A percentile compares a stretch with the other conserved stretches of the same genome.
phyloP scores from a whole-genome alignment of 1,284 basidiomycete species.

The Cryptococcus deneoformans region DNA sequence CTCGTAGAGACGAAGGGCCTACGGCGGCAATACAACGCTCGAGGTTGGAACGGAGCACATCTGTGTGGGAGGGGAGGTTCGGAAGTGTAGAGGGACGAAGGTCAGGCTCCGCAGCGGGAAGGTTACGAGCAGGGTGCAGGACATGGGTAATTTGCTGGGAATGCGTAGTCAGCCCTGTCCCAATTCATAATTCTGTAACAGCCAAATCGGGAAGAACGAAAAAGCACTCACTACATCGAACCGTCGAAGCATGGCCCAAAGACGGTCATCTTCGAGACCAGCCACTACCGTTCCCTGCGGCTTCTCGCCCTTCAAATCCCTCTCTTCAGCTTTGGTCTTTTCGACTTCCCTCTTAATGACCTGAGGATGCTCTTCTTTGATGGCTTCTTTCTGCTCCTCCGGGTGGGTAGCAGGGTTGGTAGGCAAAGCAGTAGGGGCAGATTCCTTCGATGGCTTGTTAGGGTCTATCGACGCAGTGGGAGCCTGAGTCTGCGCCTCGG shows the following conservation, averaged over 20 bases:
- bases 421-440: constrained; percentile 40
- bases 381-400: constrained; percentile 36
- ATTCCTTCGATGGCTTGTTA: constrained; percentile 27
- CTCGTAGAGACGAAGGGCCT: constrained; percentile 52
- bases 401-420: constrained; percentile 43
- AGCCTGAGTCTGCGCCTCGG: constrained; percentile 5
- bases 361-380: constrained; percentile 35
- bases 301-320: constrained; percentile 41
- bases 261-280: constrained; percentile 50
- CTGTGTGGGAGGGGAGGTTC: constrained; percentile 49
- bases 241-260: constrained; percentile 48
- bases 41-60: constrained; percentile 52
- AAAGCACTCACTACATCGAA: constrained; percentile 46
- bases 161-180: background rate
- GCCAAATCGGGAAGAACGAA: background rate
- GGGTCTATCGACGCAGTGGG: constrained; percentile 35
- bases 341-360: constrained; percentile 46
- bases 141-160: constrained; percentile 50
- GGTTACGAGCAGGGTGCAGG: constrained; percentile 37
- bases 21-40: constrained; percentile 56
- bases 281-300: constrained; percentile 45
- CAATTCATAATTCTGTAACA: no score
- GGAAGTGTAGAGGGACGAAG: constrained; percentile 47
- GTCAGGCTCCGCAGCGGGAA: constrained; percentile 48
- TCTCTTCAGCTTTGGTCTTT: constrained; percentile 46